Evolutionary conservation across 2,329 filamentous ascomycete genomes (phyloP).

Genomic region (Aureobasidium mangrovei): DNA sequence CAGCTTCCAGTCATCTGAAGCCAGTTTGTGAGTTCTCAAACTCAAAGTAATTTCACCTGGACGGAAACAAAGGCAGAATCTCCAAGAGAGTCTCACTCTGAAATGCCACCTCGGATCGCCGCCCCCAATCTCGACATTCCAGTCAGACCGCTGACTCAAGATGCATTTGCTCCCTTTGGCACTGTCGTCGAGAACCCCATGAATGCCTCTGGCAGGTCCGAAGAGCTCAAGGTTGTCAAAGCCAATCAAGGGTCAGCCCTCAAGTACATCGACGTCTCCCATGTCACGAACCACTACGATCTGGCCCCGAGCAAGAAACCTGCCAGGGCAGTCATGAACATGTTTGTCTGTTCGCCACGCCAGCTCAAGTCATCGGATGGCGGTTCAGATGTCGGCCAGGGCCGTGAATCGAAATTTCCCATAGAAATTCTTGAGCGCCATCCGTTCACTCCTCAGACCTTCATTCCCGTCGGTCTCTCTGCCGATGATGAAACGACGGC

Average conservation of each 20-base stretch:
- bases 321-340: constrained; percentile 62
- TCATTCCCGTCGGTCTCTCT: constrained; percentile 62
- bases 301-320: constrained; percentile 51
- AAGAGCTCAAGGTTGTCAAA: constrained; percentile 41
- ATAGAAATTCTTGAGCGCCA: constrained; percentile 78
- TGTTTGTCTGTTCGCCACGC: constrained; percentile 78
- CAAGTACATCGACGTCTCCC: constrained; percentile 76
- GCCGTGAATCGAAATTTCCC: constrained; percentile 43
- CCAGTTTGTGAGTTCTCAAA: background rate
- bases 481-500: constrained; percentile 37
- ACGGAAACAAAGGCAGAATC: background rate
- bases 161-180: constrained; percentile 69
- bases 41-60: no score
- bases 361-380: constrained; percentile 33
- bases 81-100: background rate
- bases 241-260: constrained; percentile 83
- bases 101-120: constrained; percentile 32
- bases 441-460: constrained; percentile 90
- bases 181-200: constrained; percentile 64
- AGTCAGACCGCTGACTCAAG: constrained; percentile 57
- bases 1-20: background rate
- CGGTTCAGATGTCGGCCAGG: background rate
- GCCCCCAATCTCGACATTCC: constrained; percentile 38
- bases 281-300: constrained; percentile 61
- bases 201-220: constrained; percentile 22